Evolutionary conservation across 345 rosid species (phyloP).

Genomic region (Salix exigua): DNA sequence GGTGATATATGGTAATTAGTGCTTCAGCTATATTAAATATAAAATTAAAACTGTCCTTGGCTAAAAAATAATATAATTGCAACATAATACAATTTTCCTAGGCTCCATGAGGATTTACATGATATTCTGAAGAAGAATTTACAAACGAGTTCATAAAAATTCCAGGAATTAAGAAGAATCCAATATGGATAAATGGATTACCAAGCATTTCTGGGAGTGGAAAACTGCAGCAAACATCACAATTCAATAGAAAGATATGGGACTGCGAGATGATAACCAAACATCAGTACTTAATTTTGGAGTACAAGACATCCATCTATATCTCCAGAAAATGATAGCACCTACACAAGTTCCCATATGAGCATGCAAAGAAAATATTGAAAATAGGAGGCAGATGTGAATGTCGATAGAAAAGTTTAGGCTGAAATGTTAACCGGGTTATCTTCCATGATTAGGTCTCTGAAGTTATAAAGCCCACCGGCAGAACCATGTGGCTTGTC

Average conservation of each 20-base stretch:
- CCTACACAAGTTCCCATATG: neutral
- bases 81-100: neutral
- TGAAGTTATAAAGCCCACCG: conserved; percentile 34
- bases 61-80: neutral
- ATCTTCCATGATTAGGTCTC: conserved; percentile 31
- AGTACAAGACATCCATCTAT: neutral
- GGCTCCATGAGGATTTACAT: neutral
- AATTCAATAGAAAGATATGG: conserved; percentile 68
- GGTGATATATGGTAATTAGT: conserved; percentile 12
- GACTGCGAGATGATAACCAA: conserved; percentile 44
- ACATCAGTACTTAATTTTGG: neutral
- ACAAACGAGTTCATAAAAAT: neutral
- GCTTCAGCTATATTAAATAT: conserved; percentile 8
- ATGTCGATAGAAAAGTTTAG: neutral
- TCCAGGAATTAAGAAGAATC: neutral
- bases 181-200: conserved; percentile 14
- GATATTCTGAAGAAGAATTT: neutral
- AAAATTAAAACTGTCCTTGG: neutral
- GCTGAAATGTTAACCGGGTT: conserved; percentile 20
- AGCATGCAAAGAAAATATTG: neutral
- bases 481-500: conserved; percentile 38
- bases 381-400: neutral
- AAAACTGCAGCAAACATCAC: conserved; percentile 90
- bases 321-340: neutral
- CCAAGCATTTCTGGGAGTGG: conserved; percentile 81